phyloP scores from a whole-genome alignment of 257 asterid genomes.

The Coffea canephora region DNA sequence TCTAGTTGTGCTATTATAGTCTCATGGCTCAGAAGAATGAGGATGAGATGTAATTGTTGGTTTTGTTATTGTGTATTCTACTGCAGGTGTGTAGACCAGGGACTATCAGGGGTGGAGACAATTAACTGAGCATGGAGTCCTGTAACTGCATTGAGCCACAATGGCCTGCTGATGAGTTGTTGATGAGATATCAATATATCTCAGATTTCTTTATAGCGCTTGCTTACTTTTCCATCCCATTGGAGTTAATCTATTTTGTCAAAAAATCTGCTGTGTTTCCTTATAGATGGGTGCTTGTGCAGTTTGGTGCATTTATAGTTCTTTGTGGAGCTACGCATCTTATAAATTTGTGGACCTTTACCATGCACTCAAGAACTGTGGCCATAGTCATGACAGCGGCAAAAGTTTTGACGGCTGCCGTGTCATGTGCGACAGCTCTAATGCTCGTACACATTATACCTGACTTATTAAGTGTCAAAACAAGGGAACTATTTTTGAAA shows the following conservation, averaged over 20 bases:
- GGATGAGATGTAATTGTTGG: background rate
- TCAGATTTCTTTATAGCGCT: slow-evolving; percentile 98
- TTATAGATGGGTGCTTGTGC: slow-evolving; percentile 97
- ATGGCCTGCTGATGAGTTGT: slow-evolving; percentile 85
- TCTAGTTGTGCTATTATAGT: background rate
- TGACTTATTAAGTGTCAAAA: slow-evolving; percentile 89
- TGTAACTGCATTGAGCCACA: slow-evolving; percentile 92
- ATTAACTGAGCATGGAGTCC: slow-evolving; percentile 53
- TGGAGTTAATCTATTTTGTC: slow-evolving; percentile 92
- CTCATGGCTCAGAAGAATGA: background rate
- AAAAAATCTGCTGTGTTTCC: slow-evolving; percentile 97
- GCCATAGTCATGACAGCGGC: slow-evolving; percentile 84
- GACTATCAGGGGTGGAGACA: slow-evolving; percentile 8
- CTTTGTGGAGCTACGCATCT: slow-evolving; percentile 98
- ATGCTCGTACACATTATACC: slow-evolving; percentile 98
- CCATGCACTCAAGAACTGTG: slow-evolving; percentile 75
- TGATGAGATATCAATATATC: slow-evolving; percentile 92
- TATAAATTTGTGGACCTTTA: slow-evolving; percentile 86
- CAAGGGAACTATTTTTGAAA: slow-evolving; percentile 85
- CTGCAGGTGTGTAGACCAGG: slow-evolving; percentile 38
- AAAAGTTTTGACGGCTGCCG: slow-evolving; percentile 78
- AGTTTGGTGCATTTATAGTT: slow-evolving; percentile 97
- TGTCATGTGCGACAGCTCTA: slow-evolving; percentile 94
- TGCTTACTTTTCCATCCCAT: slow-evolving; percentile 95
- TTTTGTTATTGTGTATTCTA: slow-evolving; percentile 4